Evolutionary conservation across 306 rosid species (phyloP), one percentile per base, ranked within the genome.

Genomic region (Glycine latifolia): DNA sequence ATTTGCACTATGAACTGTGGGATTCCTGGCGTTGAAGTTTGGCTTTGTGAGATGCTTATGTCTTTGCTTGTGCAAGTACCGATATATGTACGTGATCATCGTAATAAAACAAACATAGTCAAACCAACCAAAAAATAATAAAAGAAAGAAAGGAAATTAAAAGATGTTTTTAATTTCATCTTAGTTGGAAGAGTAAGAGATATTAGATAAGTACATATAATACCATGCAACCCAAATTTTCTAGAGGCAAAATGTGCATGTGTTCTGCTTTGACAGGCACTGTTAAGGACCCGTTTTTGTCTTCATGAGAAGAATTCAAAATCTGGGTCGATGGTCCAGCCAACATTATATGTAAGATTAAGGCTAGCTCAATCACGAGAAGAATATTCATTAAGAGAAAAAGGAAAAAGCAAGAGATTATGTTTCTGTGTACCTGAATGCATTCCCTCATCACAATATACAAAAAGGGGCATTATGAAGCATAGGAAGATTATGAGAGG

Each of bases 31-130:
- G 83, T 85, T 10, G 92, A 15, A 33, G 46, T 85, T 83, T 37
- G 84, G 76, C 91, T 83, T 70, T 92, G 93, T 26, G 89, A 85
- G 39, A 92, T 89, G 90, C 93, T 89, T 77, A 92, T 85, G 80
- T 90, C 97, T 81, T 71, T 87, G 20, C 55, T 84, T 48, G 87
- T 70, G 84, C 93, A 92, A 37, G 81, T 76, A 37, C 90, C 94
- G 90, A 39, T 39, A 39, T 26, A 52, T 65, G 11, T 90, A 20
- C 20, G 20, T 1, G 16, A 33, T 55, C 7, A 37, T 3, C 41
- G 4, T 35, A 35, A 37, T 37, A 37, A 3, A 37, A 37, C 3
- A 37, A 37, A 37, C 41, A 37, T 0, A 37, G 41, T 37, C 4
- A 37, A 37, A 37, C 20, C 20, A 37, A 37, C n/a, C 35, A 2